phyloP scores from a whole-genome alignment of 2,329 filamentous ascomycete species.

The Nemania serpens region DNA sequence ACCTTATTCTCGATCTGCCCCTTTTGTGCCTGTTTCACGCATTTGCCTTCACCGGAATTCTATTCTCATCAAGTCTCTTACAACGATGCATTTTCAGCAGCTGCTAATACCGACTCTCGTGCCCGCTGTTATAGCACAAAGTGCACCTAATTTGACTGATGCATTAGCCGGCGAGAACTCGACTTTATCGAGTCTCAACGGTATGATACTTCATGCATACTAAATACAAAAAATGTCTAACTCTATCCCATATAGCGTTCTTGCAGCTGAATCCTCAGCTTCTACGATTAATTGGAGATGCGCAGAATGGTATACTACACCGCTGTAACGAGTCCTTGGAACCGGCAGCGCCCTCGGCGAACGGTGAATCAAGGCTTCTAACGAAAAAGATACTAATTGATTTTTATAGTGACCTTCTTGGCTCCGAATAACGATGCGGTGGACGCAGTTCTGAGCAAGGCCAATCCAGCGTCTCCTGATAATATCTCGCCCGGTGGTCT shows the following conservation, averaged over 20 bases:
- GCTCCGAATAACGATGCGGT: constrained; percentile 60
- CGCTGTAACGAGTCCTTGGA: no score
- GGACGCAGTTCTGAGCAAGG: constrained; percentile 44
- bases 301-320: constrained; percentile 43
- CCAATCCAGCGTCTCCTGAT: constrained; percentile 35
- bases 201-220: constrained; percentile 12
- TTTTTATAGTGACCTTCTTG: constrained; percentile 55
- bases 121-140: constrained; percentile 15
- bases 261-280: constrained; percentile 27
- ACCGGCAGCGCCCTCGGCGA: neutral
- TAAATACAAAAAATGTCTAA: neutral
- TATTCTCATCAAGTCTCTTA: neutral
- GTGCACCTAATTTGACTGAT: constrained; percentile 25
- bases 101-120: constrained; percentile 22
- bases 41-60: neutral
- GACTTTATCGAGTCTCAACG: constrained; percentile 27
- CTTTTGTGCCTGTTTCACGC: neutral
- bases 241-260: constrained; percentile 22
- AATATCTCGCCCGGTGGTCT: constrained; percentile 35
- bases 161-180: constrained; percentile 31
- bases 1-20: neutral
- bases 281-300: constrained; percentile 19
- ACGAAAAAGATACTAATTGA: neutral
- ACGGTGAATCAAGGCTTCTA: neutral
- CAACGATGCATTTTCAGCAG: constrained; percentile 27